Percentiles rank a stretch among this genome's conserved stretches.
These are phyloP conservation scores for Durotheca rogersii DNA, from an alignment of 495 filamentous ascomycete species.

Conservation along the genomic window DNA sequence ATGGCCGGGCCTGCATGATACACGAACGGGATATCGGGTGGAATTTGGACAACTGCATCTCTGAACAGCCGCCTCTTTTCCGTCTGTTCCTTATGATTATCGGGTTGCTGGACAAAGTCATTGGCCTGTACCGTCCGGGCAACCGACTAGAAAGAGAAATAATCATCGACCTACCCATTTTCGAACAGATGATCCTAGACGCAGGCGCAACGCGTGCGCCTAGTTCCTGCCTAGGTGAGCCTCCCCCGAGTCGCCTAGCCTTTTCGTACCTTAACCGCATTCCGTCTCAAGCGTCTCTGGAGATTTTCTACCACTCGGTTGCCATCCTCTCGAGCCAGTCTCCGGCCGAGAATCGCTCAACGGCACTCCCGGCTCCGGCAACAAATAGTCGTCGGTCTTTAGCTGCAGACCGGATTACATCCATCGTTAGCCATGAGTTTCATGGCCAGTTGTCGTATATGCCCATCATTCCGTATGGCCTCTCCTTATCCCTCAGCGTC, in stretches of 20 bases:
- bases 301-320: conserved; percentile 70
- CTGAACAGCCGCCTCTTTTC: conserved; percentile 44
- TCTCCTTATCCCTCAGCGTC: conserved; percentile 66
- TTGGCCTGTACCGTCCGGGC: conserved; percentile 65
- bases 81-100: conserved; percentile 49
- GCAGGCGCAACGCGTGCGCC: conserved; percentile 43
- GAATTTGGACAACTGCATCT: conserved; percentile 54
- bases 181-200: conserved; percentile 64
- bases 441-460: conserved; percentile 55
- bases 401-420: conserved; percentile 64
- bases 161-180: conserved; percentile 58
- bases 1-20: conserved; percentile 64
- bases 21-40: conserved; percentile 63
- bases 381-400: conserved; percentile 61
- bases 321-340: conserved; percentile 57
- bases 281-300: conserved; percentile 54
- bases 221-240: conserved; percentile 49
- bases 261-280: conserved; percentile 13
- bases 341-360: conserved; percentile 36
- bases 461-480: conserved; percentile 67
- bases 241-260: background rate
- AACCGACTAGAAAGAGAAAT: conserved; percentile 52
- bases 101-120: conserved; percentile 61
- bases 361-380: conserved; percentile 56
- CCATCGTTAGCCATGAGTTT: conserved; percentile 57